Percentiles rank a stretch among this genome's conserved stretches.
These are phyloP conservation scores for Dryas octopetala DNA, from an alignment of 306 rosid species.

Conservation along the genomic window DNA sequence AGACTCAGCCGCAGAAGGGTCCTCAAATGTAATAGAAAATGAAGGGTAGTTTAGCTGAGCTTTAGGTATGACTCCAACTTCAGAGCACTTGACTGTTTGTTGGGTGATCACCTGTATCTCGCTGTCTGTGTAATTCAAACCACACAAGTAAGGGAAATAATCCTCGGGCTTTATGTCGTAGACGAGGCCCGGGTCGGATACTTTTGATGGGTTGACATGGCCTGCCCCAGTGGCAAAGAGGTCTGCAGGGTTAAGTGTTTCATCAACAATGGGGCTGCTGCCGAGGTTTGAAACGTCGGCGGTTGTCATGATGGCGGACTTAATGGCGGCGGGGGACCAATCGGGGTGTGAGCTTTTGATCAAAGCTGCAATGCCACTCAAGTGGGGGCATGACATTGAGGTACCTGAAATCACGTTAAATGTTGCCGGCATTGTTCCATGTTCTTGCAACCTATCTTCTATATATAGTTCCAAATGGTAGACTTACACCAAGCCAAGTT, in stretches of 20 bases:
- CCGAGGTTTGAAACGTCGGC: not conserved
- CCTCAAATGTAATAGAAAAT: constrained; percentile 25
- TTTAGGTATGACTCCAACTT: constrained; percentile 31
- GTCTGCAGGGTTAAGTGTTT: constrained; percentile 11
- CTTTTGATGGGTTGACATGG: constrained; percentile 50
- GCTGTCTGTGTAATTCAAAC: constrained; percentile 44
- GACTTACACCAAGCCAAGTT: not conserved
- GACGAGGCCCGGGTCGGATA: constrained; percentile 49
- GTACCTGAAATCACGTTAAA: constrained; percentile 42
- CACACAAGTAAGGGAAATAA: constrained; percentile 53
- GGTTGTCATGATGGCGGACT: constrained; percentile 34
- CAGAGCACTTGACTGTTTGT: constrained; percentile 29
- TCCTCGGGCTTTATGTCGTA: constrained; percentile 40
- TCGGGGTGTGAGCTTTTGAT: constrained; percentile 54
- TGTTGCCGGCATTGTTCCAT: constrained; percentile 17
- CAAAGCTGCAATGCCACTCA: constrained; percentile 50
- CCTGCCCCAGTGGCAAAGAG: constrained; percentile 50
- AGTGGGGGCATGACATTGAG: constrained; percentile 62
- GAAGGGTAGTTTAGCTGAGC: constrained; percentile 56
- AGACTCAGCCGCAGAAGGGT: constrained; percentile 14
- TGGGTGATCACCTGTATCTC: constrained; percentile 32
- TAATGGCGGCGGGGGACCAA: constrained; percentile 61
- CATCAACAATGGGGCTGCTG: not conserved
- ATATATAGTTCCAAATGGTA: not conserved
- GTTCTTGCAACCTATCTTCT: not conserved